These are phyloP conservation scores for Dipteronia dyeriana DNA, from an alignment of 345 rosid species.

Conservation along the genomic window DNA sequence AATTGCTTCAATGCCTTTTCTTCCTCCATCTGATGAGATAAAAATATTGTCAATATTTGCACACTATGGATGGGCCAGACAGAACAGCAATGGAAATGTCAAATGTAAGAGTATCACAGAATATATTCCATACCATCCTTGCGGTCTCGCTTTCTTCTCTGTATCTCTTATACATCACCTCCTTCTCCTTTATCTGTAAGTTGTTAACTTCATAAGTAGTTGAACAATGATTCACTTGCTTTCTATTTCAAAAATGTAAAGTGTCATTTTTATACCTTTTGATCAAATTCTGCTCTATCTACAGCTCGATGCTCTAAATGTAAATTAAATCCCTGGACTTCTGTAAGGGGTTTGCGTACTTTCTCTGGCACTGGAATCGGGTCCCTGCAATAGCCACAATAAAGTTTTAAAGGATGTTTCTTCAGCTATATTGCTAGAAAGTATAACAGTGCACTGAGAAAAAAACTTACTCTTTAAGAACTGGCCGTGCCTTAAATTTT, in stretches of 20 bases:
- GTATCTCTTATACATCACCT: constrained; percentile 76
- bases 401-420: neutral
- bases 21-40: constrained; percentile 65
- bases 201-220: neutral
- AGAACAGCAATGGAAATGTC: too few relatives aligned
- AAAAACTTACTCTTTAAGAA: constrained; percentile 73
- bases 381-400: constrained; percentile 47
- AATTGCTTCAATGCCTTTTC: constrained; percentile 86
- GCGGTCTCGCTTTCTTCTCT: constrained; percentile 93
- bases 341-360: constrained; percentile 83
- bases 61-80: too few relatives aligned
- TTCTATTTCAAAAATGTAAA: neutral
- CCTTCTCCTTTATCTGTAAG: constrained; percentile 87
- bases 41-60: neutral
- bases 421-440: neutral
- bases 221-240: neutral
- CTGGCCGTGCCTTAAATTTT: constrained; percentile 75
- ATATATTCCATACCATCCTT: constrained; percentile 54
- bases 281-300: constrained; percentile 89
- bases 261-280: constrained; percentile 47
- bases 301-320: constrained; percentile 70
- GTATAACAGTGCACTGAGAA: neutral
- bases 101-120: neutral
- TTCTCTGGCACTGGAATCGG: constrained; percentile 93
- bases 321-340: constrained; percentile 69